A percentile compares a stretch with the other conserved stretches of the same genome.
These are phyloP conservation scores for Fusarium sterilihyphosum DNA, from an alignment of 2,329 filamentous ascomycete species.

Conservation along the genomic window DNA sequence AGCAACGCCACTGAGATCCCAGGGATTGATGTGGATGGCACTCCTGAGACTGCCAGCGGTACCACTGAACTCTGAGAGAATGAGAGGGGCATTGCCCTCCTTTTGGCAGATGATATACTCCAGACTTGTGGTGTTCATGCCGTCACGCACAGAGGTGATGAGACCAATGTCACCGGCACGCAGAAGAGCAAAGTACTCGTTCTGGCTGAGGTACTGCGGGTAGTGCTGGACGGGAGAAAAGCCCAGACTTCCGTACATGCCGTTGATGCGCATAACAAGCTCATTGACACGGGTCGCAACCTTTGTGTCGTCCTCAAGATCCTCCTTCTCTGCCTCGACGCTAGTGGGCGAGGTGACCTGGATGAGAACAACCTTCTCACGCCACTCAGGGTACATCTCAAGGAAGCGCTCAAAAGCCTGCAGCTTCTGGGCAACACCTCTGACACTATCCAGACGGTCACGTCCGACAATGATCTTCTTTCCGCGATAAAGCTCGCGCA, in stretches of 20 bases:
- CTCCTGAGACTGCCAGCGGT: slow-evolving; percentile 86
- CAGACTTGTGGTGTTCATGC: slow-evolving; percentile 97
- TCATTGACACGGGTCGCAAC: slow-evolving; percentile 90
- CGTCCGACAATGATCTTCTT: slow-evolving; percentile 96
- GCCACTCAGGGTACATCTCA: slow-evolving; percentile 90
- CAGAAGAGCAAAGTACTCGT: slow-evolving; percentile 95
- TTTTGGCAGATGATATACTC: slow-evolving; percentile 96
- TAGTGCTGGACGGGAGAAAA: slow-evolving; percentile 95
- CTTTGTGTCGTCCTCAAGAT: slow-evolving; percentile 72
- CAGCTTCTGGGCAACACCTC: slow-evolving; percentile 94
- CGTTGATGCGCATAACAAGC: slow-evolving; percentile 91
- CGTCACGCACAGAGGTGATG: slow-evolving; percentile 94
- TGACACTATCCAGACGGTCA: slow-evolving; percentile 91
- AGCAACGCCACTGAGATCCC: slow-evolving; percentile 87
- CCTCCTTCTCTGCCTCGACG: slow-evolving; percentile 81
- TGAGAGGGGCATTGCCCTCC: slow-evolving; percentile 85
- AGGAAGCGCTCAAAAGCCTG: slow-evolving; percentile 94
- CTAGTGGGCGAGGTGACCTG: slow-evolving; percentile 92
- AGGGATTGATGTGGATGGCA: slow-evolving; percentile 96
- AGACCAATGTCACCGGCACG: slow-evolving; percentile 89
- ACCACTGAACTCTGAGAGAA: slow-evolving; percentile 95
- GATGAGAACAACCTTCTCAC: slow-evolving; percentile 89
- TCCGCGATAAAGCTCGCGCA: slow-evolving; percentile 82
- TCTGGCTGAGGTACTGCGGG: slow-evolving; percentile 87
- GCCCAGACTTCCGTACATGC: slow-evolving; percentile 84